Evolutionary conservation across 2,329 filamentous ascomycete species (phyloP).

Genomic region (Paraphoma chrysanthemicola): DNA sequence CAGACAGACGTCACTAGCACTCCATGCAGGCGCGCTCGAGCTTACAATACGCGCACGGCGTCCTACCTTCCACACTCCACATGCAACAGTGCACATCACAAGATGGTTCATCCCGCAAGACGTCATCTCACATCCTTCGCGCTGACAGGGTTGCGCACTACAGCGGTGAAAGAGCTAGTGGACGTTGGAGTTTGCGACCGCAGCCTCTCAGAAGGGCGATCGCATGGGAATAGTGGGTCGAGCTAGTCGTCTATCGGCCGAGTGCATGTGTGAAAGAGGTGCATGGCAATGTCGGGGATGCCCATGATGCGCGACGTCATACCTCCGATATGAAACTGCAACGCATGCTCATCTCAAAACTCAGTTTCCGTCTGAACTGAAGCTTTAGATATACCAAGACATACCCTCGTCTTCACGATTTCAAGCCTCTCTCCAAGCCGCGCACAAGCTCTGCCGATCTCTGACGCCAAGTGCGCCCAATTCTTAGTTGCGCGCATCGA

Average conservation of each 20-base stretch:
- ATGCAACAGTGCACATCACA: conserved; percentile 12
- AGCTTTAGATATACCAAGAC: conserved; percentile 2
- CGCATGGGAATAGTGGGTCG: conserved; percentile 18
- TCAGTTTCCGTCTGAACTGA: not conserved
- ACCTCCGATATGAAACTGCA: not conserved
- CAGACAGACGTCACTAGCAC: not conserved
- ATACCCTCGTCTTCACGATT: not conserved
- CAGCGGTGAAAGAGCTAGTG: conserved; percentile 4
- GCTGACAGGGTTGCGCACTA: conserved; percentile 15
- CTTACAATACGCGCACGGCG: not conserved
- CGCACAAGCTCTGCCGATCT: conserved; percentile 16
- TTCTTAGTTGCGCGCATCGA: conserved; percentile 9
- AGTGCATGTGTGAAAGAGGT: conserved; percentile 2
- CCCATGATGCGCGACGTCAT: not conserved
- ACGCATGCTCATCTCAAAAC: not conserved
- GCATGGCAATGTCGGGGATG: not conserved
- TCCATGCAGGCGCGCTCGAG: not conserved
- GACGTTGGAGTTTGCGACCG: conserved; percentile 5
- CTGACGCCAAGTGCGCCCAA: conserved; percentile 14
- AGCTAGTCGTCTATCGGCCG: conserved; percentile 11
- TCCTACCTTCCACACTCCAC: not conserved
- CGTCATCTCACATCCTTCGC: conserved; percentile 20
- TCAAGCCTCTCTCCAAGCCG: conserved; percentile 13
- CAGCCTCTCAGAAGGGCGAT: conserved; percentile 14
- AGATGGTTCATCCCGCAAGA: conserved; percentile 9